phyloP scores from a whole-genome alignment of 257 asterid genomes.

The Rauvolfia tetraphylla region DNA sequence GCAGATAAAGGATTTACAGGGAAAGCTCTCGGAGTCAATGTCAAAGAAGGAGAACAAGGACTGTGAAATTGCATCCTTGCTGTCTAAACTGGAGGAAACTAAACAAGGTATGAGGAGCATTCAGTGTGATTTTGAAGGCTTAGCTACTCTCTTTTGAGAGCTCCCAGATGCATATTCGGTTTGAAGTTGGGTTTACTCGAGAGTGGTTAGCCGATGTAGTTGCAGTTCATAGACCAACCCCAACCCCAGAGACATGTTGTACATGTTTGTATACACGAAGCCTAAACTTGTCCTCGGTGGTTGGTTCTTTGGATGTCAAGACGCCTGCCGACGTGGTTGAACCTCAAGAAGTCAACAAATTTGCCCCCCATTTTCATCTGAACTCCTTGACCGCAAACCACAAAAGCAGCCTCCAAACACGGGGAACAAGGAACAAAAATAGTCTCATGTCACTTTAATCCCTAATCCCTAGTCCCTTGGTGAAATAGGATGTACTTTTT shows the following conservation, averaged over 20 bases:
- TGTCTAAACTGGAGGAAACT: slow-evolving; percentile 26
- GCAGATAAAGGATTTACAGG: slow-evolving; percentile 44
- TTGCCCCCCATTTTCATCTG: too few relatives aligned
- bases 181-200: not conserved
- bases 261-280: not conserved
- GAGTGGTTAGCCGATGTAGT: not conserved
- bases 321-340: not conserved
- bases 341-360: not conserved
- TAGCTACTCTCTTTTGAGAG: slow-evolving; percentile 20
- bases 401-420: too few relatives aligned
- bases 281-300: not conserved
- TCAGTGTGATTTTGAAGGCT: slow-evolving; percentile 27
- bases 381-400: not conserved
- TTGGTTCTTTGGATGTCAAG: not conserved
- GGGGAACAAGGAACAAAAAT: too few relatives aligned
- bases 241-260: not conserved
- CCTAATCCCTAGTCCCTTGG: not conserved
- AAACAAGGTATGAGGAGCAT: slow-evolving; percentile 23
- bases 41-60: slow-evolving; percentile 35
- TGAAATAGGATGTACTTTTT: too few relatives aligned
- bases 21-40: slow-evolving; percentile 27
- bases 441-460: not conserved
- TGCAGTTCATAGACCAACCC: not conserved
- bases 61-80: slow-evolving; percentile 32
- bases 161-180: not conserved